Conservation (phyloP, 352 stramenopile species). For the Globisporangium yorkense region DNA sequence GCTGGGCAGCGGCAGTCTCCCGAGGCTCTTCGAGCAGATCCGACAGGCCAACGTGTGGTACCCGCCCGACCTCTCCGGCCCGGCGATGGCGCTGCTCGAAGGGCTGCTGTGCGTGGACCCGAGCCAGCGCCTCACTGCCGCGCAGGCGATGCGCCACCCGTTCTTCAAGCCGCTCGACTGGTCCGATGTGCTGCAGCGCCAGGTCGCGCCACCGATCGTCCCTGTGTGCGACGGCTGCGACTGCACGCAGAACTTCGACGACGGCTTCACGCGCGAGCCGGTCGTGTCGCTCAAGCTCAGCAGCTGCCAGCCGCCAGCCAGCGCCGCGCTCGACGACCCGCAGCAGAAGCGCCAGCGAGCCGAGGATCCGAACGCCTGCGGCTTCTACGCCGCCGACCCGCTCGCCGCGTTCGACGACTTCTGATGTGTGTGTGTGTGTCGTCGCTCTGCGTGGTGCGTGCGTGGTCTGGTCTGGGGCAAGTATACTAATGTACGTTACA, state of each 20-base stretch:
- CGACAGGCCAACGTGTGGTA: constrained; percentile 57
- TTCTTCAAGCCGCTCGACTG: constrained; percentile 76
- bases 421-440: not conserved
- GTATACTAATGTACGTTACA: too few relatives aligned
- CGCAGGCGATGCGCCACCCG: constrained; percentile 61
- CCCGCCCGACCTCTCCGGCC: constrained; percentile 45
- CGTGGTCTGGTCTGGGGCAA: too few relatives aligned
- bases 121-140: constrained; percentile 37
- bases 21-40: constrained; percentile 61
- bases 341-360: constrained; percentile 4
- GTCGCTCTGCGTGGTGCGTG: too few relatives aligned
- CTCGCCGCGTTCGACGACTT: constrained; percentile 8
- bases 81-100: constrained; percentile 42
- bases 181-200: constrained; percentile 54
- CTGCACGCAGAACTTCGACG: constrained; percentile 83
- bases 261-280: constrained; percentile 69
- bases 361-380: constrained; percentile 1
- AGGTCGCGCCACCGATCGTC: constrained; percentile 58
- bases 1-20: constrained; percentile 45
- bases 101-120: constrained; percentile 46
- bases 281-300: constrained; percentile 31
- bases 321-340: not conserved
- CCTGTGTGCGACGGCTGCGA: constrained; percentile 45
- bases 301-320: too few relatives aligned
- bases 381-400: constrained; percentile 4